Base-by-base conservation (phyloP, 176 grass and related monocot genomes). In the Neostapfia colusana region DNA sequence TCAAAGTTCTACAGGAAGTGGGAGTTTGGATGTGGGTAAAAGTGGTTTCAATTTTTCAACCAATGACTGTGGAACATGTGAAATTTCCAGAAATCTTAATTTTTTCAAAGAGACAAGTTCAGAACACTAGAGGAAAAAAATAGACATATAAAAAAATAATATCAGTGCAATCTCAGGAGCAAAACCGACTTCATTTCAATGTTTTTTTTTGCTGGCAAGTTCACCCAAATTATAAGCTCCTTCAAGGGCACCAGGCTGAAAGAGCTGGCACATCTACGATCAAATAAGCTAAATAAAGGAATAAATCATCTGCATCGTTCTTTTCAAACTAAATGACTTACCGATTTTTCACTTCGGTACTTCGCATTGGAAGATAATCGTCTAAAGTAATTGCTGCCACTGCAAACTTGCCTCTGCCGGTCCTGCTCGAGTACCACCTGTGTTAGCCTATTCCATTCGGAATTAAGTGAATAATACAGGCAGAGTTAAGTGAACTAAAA, bases 301-400 rank as follows among this genome's bases (percentile, higher is more conserved):
- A 36, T 2, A 0, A 49, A 37, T 50, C 0, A 37, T 53, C 4
- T 0, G 5, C 38, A 48, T 40, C 39, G 44, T 81, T 71, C 15
- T 64, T 74, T 38, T 56, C 28, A 9, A 56, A 38, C 39, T 63
- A 82, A 38, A 57, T 31, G 65, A 58, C 44, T 73, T 81, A 90
- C 91, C 89, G 67, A 79, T 94, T 93, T 71, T 92, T 98, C 73
- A 94, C 79, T 92, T 98, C 95, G 69, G 83, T 79, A 69, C 95
- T 98, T 67, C 85, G 87, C 95, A 98, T 93, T 31, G 91, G 95
- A 77, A 94, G 91, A 78, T 94, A 86, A 70, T 94, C 75, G 81
- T 88, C 80, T 25, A 87, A 69, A 69, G 81, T 84, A 23, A 92
- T 38, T 42, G 91, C 87, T 64, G 79, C 73, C 51, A 48, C 46